Evolutionary conservation across 129 eudicot species (phyloP).

Genomic region (Tagetes patula): DNA sequence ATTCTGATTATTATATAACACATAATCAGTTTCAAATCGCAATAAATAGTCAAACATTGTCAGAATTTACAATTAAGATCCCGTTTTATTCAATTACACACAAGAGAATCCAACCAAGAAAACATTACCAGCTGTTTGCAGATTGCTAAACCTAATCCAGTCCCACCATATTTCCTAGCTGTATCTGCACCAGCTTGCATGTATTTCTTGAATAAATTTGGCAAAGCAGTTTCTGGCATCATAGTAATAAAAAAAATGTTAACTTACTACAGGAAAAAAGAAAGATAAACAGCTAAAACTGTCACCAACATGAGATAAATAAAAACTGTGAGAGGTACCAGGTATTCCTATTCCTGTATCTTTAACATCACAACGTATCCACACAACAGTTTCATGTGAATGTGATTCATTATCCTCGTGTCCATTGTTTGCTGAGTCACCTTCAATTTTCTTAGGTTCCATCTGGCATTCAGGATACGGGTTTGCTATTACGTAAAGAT

Average conservation of each 20-base stretch:
- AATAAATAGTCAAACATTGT: background rate
- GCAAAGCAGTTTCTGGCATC: constrained; percentile 67
- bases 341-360: constrained; percentile 99
- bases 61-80: constrained; percentile 13
- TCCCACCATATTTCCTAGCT: constrained; percentile 98
- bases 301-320: background rate
- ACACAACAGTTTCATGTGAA: constrained; percentile 57
- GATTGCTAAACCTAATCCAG: constrained; percentile 94
- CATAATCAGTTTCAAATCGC: background rate
- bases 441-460: constrained; percentile 30
- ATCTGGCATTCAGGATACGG: constrained; percentile 43
- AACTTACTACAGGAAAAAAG: background rate
- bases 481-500: constrained; percentile 59
- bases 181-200: constrained; percentile 97
- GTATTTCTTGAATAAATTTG: constrained; percentile 85
- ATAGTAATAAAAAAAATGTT: background rate
- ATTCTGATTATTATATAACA: background rate
- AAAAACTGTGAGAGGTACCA: constrained; percentile 42
- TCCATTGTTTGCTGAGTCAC: constrained; percentile 34
- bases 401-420: constrained; percentile 38
- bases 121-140: constrained; percentile 87
- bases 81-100: constrained; percentile 2
- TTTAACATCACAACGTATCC: constrained; percentile 91
- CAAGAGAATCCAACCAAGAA: background rate
- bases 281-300: background rate